Evolutionary conservation across 805 yeast species (phyloP).

Genomic region (Candida succiphila): DNA sequence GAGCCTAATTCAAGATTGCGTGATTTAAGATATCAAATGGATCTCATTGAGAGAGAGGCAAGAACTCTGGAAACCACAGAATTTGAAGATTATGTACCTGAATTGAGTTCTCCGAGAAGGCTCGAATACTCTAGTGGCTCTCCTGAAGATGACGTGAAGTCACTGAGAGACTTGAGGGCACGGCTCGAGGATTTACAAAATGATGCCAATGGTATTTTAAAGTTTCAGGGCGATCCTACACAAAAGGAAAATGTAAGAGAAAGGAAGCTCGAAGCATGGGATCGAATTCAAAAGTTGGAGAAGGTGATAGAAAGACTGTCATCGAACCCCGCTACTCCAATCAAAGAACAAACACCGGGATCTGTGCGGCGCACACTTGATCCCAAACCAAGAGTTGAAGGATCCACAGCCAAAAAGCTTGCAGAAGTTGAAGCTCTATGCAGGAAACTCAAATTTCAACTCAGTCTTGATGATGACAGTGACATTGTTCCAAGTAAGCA

Average conservation of each 20-base stretch:
- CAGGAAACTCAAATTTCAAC: constrained; percentile 14
- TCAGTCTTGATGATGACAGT: constrained; percentile 15
- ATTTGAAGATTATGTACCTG: constrained; percentile 40
- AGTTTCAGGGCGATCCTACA: constrained; percentile 39
- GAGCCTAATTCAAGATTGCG: constrained; percentile 75
- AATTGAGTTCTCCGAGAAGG: constrained; percentile 18
- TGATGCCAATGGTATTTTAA: constrained; percentile 70
- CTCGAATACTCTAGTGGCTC: no score
- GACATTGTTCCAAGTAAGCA: constrained; percentile 9
- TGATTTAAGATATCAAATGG: constrained; percentile 75
- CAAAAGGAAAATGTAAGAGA: constrained; percentile 46
- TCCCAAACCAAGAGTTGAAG: constrained; percentile 13
- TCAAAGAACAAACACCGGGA: neutral
- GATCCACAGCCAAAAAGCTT: constrained; percentile 10
- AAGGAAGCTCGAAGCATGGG: constrained; percentile 59
- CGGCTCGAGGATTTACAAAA: constrained; percentile 54
- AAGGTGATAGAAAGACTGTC: constrained; percentile 17
- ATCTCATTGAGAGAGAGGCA: constrained; percentile 74
- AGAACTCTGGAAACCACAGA: constrained; percentile 80
- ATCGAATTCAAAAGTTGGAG: constrained; percentile 63
- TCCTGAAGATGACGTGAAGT: constrained; percentile 37
- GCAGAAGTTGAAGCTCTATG: constrained; percentile 16
- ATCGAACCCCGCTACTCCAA: neutral
- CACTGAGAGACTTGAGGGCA: constrained; percentile 43
- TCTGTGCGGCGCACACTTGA: constrained; percentile 16